Base-by-base conservation (phyloP, 1,284 basidiomycete genomes). In the Trichosporon coremiiforme region DNA sequence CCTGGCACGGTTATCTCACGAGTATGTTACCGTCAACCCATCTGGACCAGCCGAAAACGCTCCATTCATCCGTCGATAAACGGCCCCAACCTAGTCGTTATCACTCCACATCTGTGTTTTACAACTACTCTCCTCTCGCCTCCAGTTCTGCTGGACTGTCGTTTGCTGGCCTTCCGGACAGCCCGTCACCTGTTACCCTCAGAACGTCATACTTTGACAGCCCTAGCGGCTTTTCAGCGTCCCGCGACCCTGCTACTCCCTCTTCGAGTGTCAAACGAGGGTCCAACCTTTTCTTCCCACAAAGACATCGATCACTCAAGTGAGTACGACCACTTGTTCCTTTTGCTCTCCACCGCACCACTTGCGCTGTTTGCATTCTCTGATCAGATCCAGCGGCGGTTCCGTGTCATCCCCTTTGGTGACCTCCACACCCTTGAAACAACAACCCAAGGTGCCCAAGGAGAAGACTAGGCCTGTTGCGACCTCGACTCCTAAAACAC, bases 121-220 rank as follows among this genome's bases (percentile, higher is more conserved):
- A 36, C 63, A 64, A 64, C 35, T 25, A 64, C 35, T 25, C 63
- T 13, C 63, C 33, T 12, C n/a, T 64, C 3, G 57, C 57, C 0
- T 60, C 57, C 29, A 60, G 57, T 13, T 60, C 57, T 33, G 57
- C 57, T n/a, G 57, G 57, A 4, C 57, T 60, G 57, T 60, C 57
- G 13, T 60, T 60, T n/a, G 57, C 57, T 9, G 57, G 57, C 13
- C 57, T 60, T 17, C 57, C 57, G 1, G 57, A 60, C 57, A 60
- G 57, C 57, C 57, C 57, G 29, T 60, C 57, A 33, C 31, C 57
- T n/a, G 57, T 33, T 4, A 33, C 29, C 17, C 22, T 60, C 31
- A 15, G 29, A 33, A 33, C 57, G 29, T 60, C 57, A n/a, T 60
- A 60, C 57, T 60, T 60, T 60, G 57, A 33, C 31, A 60, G 57